Conservation (phyloP, 805 yeast species). For the Zygosaccharomyces pseudorouxii region DNA sequence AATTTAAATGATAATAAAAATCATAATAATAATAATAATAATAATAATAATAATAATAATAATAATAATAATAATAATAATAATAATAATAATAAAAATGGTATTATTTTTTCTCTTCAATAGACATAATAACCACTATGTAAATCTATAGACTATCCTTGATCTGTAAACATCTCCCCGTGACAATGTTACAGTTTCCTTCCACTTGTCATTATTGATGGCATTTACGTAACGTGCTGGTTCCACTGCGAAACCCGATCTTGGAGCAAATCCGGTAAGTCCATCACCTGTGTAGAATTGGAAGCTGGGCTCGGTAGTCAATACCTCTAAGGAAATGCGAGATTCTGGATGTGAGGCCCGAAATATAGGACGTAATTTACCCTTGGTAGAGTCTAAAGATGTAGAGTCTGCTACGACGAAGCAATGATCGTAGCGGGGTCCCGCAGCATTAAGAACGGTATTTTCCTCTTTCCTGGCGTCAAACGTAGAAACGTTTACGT, state of each 20-base stretch:
- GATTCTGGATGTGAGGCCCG: conserved; percentile 45
- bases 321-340: conserved; percentile 39
- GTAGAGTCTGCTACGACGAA: conserved; percentile 38
- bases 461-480: conserved; percentile 24
- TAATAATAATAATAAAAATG: too few species aligned
- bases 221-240: conserved; percentile 58
- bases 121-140: conserved; percentile 2
- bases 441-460: conserved; percentile 29
- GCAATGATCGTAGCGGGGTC: conserved; percentile 43
- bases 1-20: too few species aligned
- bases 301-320: conserved; percentile 61
- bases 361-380: conserved; percentile 35
- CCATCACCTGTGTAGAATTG: conserved; percentile 62
- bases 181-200: conserved; percentile 42
- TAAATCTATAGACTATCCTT: conserved; percentile 30
- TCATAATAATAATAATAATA: too few species aligned
- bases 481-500: conserved; percentile 37
- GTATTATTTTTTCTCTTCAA: too few species aligned
- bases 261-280: conserved; percentile 37
- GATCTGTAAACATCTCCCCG: conserved; percentile 54
- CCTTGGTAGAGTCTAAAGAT: conserved; percentile 45
- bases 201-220: conserved; percentile 44
- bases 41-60: too few species aligned
- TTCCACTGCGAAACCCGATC: conserved; percentile 58
- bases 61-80: too few species aligned